These are phyloP conservation scores for Nothomitra cinnamomea DNA, from an alignment of 2,329 filamentous ascomycete species.

Conservation along the genomic window DNA sequence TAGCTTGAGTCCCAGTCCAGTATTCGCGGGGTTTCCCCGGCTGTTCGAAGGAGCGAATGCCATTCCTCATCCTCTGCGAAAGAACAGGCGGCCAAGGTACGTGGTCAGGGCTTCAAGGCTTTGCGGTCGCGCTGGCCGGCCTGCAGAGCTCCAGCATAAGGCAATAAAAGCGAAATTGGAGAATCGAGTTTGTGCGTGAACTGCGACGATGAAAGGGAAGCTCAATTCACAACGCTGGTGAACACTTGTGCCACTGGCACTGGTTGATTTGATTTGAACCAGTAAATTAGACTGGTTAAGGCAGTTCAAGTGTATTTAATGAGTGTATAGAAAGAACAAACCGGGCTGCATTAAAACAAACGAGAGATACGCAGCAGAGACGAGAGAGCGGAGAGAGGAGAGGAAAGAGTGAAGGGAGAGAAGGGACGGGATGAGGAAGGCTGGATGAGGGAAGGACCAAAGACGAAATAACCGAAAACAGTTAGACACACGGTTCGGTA, in stretches of 20 bases:
- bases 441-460: neutral
- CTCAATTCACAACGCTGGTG: neutral
- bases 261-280: neutral
- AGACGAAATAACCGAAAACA: neutral
- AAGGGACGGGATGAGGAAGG: neutral
- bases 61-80: conserved; percentile 1
- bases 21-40: neutral
- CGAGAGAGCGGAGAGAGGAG: neutral
- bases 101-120: neutral
- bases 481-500: no score
- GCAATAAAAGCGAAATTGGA: neutral
- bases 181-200: neutral
- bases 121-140: neutral
- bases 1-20: conserved; percentile 32
- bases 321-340: neutral
- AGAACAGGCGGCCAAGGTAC: neutral
- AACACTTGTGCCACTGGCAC: neutral
- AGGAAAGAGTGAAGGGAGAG: neutral
- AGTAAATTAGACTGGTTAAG: neutral
- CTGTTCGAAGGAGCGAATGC: conserved; percentile 2
- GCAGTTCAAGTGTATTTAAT: neutral
- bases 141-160: neutral
- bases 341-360: neutral
- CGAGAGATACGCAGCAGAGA: neutral
- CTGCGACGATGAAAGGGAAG: neutral